A percentile compares a stretch with the other conserved stretches of the same genome.
phyloP scores from a whole-genome alignment of 225 moss, liverwort and hornwort species.

The Bryoerythrophyllum caledonicum region DNA sequence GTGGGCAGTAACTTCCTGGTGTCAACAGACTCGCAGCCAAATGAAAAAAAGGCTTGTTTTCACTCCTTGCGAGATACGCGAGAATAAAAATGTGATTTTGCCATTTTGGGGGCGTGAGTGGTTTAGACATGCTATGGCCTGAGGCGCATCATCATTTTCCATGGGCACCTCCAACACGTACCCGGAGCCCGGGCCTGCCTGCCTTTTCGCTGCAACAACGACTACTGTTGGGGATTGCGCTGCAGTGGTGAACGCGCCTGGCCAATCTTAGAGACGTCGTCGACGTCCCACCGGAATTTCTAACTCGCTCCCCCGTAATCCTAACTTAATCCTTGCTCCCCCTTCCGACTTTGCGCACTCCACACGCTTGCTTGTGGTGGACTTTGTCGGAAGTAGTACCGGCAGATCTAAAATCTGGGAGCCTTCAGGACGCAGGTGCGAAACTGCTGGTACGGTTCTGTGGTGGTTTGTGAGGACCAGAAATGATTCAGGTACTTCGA shows the following conservation, averaged over 20 bases:
- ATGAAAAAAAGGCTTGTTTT: background rate
- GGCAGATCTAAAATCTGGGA: background rate
- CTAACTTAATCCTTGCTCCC: no score
- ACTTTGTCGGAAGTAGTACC: no score
- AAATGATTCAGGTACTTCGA: background rate
- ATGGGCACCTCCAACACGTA: background rate
- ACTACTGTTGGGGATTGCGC: background rate
- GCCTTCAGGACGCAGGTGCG: background rate
- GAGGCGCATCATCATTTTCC: background rate
- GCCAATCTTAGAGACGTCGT: slow-evolving; percentile 17
- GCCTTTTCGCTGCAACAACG: background rate
- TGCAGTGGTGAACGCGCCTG: no score
- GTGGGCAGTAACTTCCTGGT: no score
- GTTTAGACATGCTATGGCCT: background rate
- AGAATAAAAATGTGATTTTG: background rate
- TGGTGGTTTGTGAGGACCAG: background rate
- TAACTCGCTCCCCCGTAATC: no score
- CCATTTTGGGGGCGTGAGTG: background rate
- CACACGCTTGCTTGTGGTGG: background rate
- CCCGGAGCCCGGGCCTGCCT: background rate
- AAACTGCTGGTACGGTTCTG: background rate
- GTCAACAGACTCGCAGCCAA: background rate
- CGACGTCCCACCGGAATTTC: background rate
- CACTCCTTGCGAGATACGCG: background rate
- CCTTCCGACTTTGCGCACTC: background rate